These are phyloP conservation scores for Penicillium sp. DNA, from an alignment of 2,329 filamentous ascomycete species.

Conservation along the genomic window DNA sequence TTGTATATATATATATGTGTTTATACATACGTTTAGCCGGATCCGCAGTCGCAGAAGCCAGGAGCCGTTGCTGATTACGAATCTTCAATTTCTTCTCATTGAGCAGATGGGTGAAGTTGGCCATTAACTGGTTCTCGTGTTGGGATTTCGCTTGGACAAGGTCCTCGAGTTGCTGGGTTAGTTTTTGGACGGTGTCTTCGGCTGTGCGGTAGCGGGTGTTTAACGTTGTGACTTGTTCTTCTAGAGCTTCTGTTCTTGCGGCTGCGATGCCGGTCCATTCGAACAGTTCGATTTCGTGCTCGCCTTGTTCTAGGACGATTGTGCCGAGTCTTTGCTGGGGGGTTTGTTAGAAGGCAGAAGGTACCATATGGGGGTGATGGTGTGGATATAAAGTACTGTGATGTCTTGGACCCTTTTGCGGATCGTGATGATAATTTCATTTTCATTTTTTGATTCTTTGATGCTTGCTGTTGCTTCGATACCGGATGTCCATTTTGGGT, in stretches of 20 bases:
- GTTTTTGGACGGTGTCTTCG: constrained; percentile 54
- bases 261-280: constrained; percentile 60
- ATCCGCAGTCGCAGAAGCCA: constrained; percentile 56
- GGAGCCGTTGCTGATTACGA: constrained; percentile 62
- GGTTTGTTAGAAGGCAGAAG: constrained; percentile 20
- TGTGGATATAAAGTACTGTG: constrained; percentile 36
- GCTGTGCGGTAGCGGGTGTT: constrained; percentile 48
- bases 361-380: not conserved
- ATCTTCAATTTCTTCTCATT: constrained; percentile 70
- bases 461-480: constrained; percentile 40
- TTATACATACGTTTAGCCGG: constrained; percentile 38
- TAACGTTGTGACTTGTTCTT: constrained; percentile 46
- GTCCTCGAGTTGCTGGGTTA: constrained; percentile 61
- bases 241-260: constrained; percentile 47
- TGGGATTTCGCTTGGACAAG: constrained; percentile 61
- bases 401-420: constrained; percentile 55
- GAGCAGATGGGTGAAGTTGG: constrained; percentile 61
- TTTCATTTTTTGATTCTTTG: constrained; percentile 26
- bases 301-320: constrained; percentile 55
- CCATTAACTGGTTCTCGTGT: constrained; percentile 61
- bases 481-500: constrained; percentile 26
- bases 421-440: constrained; percentile 45
- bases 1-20: not conserved
- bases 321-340: constrained; percentile 58
- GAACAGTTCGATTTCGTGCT: constrained; percentile 60